These are phyloP conservation scores for Myriosclerotinia scirpicola DNA, from an alignment of 2,329 filamentous ascomycete genomes.

Conservation along the genomic window DNA sequence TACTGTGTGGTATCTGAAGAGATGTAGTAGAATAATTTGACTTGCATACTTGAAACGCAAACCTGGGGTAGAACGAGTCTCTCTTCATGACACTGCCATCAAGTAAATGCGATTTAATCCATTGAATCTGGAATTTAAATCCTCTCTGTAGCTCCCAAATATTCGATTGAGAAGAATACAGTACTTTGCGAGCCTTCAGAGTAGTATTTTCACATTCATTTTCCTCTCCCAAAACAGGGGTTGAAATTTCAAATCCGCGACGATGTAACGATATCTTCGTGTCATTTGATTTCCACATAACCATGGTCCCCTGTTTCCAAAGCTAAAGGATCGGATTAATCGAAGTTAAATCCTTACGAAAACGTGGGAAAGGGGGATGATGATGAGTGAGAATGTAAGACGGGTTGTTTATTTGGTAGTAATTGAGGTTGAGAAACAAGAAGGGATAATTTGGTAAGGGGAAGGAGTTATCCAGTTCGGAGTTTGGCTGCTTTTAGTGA, in stretches of 20 bases:
- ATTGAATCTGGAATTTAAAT: conserved; percentile 1
- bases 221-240: neutral
- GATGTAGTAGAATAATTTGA: neutral
- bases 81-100: conserved; percentile 14
- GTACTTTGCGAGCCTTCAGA: neutral
- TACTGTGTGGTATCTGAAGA: neutral
- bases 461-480: too few species aligned
- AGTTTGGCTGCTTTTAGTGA: neutral
- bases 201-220: neutral
- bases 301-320: neutral
- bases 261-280: conserved; percentile 18
- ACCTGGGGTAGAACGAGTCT: conserved; percentile 19
- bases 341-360: conserved; percentile 20
- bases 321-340: conserved; percentile 15
- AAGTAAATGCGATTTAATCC: neutral
- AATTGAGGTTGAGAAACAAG: conserved; percentile 3
- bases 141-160: neutral
- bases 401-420: conserved; percentile 14
- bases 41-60: conserved; percentile 14
- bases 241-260: conserved; percentile 8
- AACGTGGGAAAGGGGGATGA: conserved; percentile 20
- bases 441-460: neutral
- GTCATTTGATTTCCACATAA: conserved; percentile 21
- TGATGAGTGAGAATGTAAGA: conserved; percentile 21
- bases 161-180: neutral